Conservation (phyloP, 1,284 basidiomycete genomes). For the Ganoderma sp. region DNA sequence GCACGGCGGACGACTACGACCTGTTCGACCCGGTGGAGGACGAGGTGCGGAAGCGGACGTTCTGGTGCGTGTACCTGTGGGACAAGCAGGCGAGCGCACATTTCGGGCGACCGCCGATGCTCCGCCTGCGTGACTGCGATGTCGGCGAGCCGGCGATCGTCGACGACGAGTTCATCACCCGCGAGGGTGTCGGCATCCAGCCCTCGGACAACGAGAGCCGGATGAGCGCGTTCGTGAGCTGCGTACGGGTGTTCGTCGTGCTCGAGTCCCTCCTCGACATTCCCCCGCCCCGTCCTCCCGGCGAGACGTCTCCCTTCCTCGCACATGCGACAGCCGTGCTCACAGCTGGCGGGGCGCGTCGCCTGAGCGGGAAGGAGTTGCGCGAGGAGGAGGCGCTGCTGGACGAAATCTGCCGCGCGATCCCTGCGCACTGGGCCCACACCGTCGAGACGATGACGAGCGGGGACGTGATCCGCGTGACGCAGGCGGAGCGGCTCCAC, state of each 20-base stretch:
- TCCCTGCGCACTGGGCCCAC: slow-evolving; percentile 82
- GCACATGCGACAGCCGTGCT: slow-evolving; percentile 62
- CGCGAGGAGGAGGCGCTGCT: slow-evolving; percentile 80
- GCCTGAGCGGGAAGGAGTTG: slow-evolving; percentile 63
- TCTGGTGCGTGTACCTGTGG: slow-evolving; percentile 94
- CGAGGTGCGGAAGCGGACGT: slow-evolving; percentile 88
- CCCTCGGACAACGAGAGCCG: slow-evolving; percentile 74
- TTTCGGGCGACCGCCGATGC: slow-evolving; percentile 85
- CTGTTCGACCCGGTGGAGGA: slow-evolving; percentile 87
- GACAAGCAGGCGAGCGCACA: slow-evolving; percentile 87
- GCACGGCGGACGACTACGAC: slow-evolving; percentile 87
- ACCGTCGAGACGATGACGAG: slow-evolving; percentile 81
- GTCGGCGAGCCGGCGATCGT: slow-evolving; percentile 81
- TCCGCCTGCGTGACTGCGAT: slow-evolving; percentile 86
- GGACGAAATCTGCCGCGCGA: slow-evolving; percentile 75
- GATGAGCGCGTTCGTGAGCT: slow-evolving; percentile 79
- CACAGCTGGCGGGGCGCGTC: slow-evolving; percentile 47
- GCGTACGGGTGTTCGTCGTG: slow-evolving; percentile 80
- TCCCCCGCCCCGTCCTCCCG: slow-evolving; percentile 62
- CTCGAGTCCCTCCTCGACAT: slow-evolving; percentile 81
- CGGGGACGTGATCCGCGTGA: slow-evolving; percentile 85
- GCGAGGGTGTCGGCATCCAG: slow-evolving; percentile 70
- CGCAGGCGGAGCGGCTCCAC: slow-evolving; percentile 84
- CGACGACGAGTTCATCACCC: slow-evolving; percentile 88
- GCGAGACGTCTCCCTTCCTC: slow-evolving; percentile 65